Percentiles rank a stretch among this genome's conserved stretches.
phyloP scores from a whole-genome alignment of 257 asterid species.

The Primulina tabacum region DNA sequence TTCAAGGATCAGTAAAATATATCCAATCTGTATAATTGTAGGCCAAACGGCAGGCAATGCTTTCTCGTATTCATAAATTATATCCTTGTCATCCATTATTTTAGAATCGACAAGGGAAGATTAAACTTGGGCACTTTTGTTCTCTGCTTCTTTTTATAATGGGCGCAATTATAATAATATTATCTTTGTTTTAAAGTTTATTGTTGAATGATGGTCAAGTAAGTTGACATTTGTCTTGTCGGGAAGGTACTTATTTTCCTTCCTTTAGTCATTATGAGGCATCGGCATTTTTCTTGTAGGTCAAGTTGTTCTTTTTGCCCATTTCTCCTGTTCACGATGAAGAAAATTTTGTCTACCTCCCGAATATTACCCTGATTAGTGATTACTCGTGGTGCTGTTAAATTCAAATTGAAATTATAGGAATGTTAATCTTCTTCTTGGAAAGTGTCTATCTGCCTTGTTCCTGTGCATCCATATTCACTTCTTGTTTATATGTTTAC shows the following conservation, averaged over 20 bases:
- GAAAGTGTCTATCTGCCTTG: not conserved
- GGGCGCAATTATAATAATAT: no score
- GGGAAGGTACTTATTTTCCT: not conserved
- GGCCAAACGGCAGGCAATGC: not conserved
- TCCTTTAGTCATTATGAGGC: not conserved
- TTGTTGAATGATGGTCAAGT: not conserved
- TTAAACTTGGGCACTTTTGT: not conserved
- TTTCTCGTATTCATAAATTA: not conserved
- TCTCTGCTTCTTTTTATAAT: not conserved
- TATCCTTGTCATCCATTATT: no score
- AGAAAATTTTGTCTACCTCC: not conserved
- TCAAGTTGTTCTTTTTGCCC: not conserved
- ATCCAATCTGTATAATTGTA: not conserved
- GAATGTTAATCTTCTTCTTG: not conserved
- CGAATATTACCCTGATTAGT: not conserved
- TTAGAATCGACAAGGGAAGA: not conserved
- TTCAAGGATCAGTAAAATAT: not conserved
- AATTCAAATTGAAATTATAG: not conserved
- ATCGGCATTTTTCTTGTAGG: not conserved
- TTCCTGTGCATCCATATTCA: not conserved
- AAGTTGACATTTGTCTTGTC: not conserved
- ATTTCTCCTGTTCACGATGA: not conserved
- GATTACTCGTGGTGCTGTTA: not conserved
- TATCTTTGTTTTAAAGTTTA: no score
- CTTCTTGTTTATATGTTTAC: not conserved